Base-by-base conservation (phyloP, 352 stramenopile species). In the Chrysophaeum taylorii region DNA sequence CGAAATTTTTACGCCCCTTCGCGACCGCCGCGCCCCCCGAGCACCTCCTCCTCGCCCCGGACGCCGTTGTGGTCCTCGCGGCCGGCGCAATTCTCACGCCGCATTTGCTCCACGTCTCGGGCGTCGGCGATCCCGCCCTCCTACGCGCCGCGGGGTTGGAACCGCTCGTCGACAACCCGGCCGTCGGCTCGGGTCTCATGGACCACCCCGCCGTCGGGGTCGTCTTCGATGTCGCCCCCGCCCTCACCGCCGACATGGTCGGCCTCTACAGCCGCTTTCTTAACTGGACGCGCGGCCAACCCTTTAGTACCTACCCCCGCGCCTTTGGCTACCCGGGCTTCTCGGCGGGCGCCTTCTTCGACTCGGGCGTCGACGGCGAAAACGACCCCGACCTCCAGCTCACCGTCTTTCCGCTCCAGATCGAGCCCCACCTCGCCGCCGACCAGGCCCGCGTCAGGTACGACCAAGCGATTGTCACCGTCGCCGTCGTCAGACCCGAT, bases 141-240 rank as follows among this genome's bases (percentile, higher is more conserved):
- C 82, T 92, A 0, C 52, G 79, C 15, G 70, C 78, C 15, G 73
- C 81, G 23, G 76, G 75, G 0, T 69, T 92, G 35, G 77, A 78
- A 0, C 73, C 85, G 18, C 84, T 85, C 60, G 87, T 89, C 16
- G 77, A 89, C 53, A 73, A 91, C 15, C 68, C 85, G 27, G 82
- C 80, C 18, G 86, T 95, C 0, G 89, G 89, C 2, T 88, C 86
- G 79, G 93, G 93, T 67, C 72, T 95, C 21, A 87, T 94, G 67
- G 88, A 94, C 67, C 88, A 93, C 57, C 87, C 86, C 2, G 87
- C 87, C 35, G 71, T 93, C 5, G 85, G 79, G 2, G 77, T 94
- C 64, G 79, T 79, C n/a, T 92, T 89, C 69, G 69, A 84, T 69
- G 81, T 76, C 16, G 54, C 43, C 31, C 52, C 54, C 21, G 60